Percentiles rank a stretch among this genome's conserved stretches.
These are phyloP conservation scores for Hypoxylon crocopeplum DNA, from an alignment of 495 filamentous ascomycete species.

Conservation along the genomic window DNA sequence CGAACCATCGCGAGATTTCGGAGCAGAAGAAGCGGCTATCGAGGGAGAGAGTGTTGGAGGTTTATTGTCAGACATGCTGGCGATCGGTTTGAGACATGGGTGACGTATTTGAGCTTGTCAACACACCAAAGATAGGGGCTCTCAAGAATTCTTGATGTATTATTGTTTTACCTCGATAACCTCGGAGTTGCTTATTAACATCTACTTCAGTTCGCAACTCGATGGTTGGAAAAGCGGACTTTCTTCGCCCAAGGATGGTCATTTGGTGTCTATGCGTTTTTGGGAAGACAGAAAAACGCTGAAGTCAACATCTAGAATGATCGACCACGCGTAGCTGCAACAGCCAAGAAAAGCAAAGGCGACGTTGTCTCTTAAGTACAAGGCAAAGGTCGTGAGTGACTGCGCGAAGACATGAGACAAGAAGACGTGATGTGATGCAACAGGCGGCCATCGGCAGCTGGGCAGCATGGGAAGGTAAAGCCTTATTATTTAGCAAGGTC, in stretches of 20 bases:
- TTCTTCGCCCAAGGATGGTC: not conserved
- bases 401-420: conserved; percentile 8
- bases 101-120: conserved; percentile 3
- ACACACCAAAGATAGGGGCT: not conserved
- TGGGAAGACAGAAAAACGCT: not conserved
- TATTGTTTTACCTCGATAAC: not conserved
- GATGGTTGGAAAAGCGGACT: not conserved
- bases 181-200: not conserved
- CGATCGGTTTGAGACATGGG: conserved; percentile 20
- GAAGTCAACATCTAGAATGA: no score
- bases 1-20: conserved; percentile 66
- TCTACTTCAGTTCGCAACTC: not conserved
- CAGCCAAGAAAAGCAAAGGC: conserved; percentile 1
- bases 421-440: conserved; percentile 19
- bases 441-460: conserved; percentile 13
- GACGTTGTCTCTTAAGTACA: not conserved
- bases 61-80: conserved; percentile 41
- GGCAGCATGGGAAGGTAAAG: no score
- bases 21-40: conserved; percentile 31
- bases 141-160: conserved; percentile 4
- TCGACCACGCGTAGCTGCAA: not conserved
- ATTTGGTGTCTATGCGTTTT: not conserved
- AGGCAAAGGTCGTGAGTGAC: not conserved
- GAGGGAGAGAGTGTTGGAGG: conserved; percentile 38
- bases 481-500: conserved; percentile 1